phyloP scores from a whole-genome alignment of 768 basidiomycete genomes.

The Kwoniella sp. region DNA sequence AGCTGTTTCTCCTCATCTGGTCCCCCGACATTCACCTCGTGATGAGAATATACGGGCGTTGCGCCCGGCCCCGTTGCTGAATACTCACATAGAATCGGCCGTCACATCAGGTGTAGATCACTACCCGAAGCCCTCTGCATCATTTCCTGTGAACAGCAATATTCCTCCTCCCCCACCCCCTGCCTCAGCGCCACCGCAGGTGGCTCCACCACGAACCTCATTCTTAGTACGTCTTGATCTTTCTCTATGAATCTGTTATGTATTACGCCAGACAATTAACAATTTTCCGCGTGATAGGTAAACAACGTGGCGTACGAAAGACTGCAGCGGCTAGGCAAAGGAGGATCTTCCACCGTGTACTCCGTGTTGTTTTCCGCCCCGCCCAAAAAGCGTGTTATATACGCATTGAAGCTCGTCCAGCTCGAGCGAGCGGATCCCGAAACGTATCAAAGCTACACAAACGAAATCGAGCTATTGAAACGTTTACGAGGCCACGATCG shows the following conservation, averaged over 20 bases:
- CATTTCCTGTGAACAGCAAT: background rate
- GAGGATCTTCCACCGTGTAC: constrained; percentile 93
- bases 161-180: background rate
- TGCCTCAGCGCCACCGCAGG: background rate
- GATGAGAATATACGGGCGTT: background rate
- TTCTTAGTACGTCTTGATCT: constrained; percentile 38
- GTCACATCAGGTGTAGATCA: background rate
- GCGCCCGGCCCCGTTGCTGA: background rate
- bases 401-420: constrained; percentile 88
- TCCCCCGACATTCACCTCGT: background rate
- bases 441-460: constrained; percentile 88
- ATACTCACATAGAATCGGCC: background rate
- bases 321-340: constrained; percentile 85
- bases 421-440: constrained; percentile 86
- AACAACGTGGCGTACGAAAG: constrained; percentile 83
- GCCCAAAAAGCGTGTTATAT: constrained; percentile 66
- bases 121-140: background rate
- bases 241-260: background rate
- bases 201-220: constrained; percentile 6
- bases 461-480: constrained; percentile 90
- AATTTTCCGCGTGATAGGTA: constrained; percentile 57
- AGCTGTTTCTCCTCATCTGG: background rate
- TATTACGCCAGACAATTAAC: constrained; percentile 7
- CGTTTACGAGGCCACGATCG: constrained; percentile 90
- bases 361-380: constrained; percentile 72